phyloP scores from a whole-genome alignment of 2,329 filamentous ascomycete species.

The Xylaria sp. region DNA sequence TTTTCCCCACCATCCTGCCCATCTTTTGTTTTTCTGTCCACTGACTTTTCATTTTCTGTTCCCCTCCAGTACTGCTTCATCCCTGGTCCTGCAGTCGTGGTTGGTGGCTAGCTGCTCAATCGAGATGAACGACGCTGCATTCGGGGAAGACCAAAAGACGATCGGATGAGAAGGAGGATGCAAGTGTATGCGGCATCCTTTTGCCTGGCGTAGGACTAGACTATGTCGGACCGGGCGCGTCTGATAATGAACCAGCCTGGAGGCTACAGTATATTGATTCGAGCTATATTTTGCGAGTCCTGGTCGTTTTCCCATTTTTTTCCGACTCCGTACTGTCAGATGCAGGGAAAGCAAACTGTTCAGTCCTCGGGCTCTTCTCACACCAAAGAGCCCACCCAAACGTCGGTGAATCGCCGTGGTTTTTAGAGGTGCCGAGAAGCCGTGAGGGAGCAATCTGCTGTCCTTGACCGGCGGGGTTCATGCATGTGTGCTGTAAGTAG shows the following conservation, averaged over 20 bases:
- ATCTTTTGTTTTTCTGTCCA: conserved; percentile 8
- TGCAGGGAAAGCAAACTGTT: neutral
- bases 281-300: neutral
- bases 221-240: neutral
- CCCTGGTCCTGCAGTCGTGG: conserved; percentile 32
- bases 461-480: conserved; percentile 5
- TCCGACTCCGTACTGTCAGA: no score
- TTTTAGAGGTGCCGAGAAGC: conserved; percentile 1
- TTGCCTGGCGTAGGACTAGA: neutral
- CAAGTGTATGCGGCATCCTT: conserved; percentile 9
- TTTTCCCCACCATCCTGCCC: conserved; percentile 25
- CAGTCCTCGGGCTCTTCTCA: neutral
- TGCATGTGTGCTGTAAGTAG: conserved; percentile 1
- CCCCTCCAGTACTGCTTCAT: conserved; percentile 9
- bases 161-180: conserved; percentile 7
- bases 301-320: no score
- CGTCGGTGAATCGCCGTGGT: neutral
- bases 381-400: neutral
- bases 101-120: conserved; percentile 27
- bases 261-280: neutral
- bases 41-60: neutral
- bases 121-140: conserved; percentile 23
- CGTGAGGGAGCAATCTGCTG: neutral
- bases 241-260: no score
- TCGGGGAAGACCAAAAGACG: neutral